phyloP scores from a whole-genome alignment of 1,284 basidiomycete genomes.

The Papiliotrema fonsecae region DNA sequence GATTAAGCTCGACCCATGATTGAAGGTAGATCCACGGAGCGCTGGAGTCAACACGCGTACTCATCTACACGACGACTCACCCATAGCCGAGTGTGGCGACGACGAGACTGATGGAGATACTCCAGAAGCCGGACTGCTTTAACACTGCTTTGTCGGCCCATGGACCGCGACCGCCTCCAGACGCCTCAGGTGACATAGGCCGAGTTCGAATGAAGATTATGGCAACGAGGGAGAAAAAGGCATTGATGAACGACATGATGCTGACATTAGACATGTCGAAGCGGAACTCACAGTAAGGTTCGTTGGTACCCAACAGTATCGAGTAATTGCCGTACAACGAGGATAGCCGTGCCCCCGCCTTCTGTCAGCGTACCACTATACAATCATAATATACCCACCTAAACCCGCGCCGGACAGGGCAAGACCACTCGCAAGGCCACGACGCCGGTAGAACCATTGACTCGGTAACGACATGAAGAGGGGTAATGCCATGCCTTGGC shows the following conservation, averaged over 20 bases:
- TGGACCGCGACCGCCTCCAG: slow-evolving; percentile 17
- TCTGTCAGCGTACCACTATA: neutral
- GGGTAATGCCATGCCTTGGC: slow-evolving; percentile 29
- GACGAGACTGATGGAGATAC: slow-evolving; percentile 22
- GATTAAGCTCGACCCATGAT: slow-evolving; percentile 16
- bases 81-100: slow-evolving; percentile 25
- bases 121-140: slow-evolving; percentile 19
- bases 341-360: slow-evolving; percentile 23
- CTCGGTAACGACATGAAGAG: slow-evolving; percentile 39
- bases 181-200: slow-evolving; percentile 32
- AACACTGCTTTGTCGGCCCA: slow-evolving; percentile 23
- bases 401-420: slow-evolving; percentile 37
- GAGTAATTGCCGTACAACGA: slow-evolving; percentile 26
- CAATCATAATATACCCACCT: slow-evolving; percentile 8
- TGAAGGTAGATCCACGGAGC: slow-evolving; percentile 24
- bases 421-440: slow-evolving; percentile 34
- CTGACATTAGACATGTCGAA: slow-evolving; percentile 11
- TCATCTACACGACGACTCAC: slow-evolving; percentile 9
- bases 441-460: slow-evolving; percentile 37
- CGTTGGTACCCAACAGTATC: slow-evolving; percentile 22
- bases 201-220: slow-evolving; percentile 27
- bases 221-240: slow-evolving; percentile 16
- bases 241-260: slow-evolving; percentile 35
- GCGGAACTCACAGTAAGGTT: slow-evolving; percentile 26
- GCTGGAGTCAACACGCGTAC: neutral